Conservation (phyloP, 2,329 filamentous ascomycete genomes). For the Elsinoe ampelina region DNA sequence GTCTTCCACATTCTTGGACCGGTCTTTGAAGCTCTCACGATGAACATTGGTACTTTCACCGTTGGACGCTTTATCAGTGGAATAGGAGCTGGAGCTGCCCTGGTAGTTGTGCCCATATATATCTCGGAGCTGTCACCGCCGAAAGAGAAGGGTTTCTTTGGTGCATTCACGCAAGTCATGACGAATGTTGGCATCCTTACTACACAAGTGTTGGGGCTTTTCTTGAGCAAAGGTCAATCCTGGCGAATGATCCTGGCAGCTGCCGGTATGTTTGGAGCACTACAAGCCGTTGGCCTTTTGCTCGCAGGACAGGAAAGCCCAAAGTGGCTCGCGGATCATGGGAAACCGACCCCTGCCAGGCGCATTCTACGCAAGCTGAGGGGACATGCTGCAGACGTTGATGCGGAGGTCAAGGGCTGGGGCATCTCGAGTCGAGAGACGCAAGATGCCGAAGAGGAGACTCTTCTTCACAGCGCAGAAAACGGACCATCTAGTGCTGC, state of each 20-base stretch:
- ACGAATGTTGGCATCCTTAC: constrained; percentile 79
- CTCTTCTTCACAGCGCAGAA: constrained; percentile 47
- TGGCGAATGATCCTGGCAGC: constrained; percentile 79
- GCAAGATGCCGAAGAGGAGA: constrained; percentile 56
- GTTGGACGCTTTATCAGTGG: constrained; percentile 72
- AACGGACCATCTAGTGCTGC: constrained; percentile 15
- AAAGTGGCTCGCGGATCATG: constrained; percentile 66
- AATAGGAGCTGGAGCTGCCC: constrained; percentile 74
- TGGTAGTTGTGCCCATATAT: constrained; percentile 89
- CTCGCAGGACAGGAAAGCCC: constrained; percentile 74
- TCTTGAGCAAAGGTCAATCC: constrained; percentile 65
- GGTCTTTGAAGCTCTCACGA: constrained; percentile 61
- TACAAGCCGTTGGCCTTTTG: constrained; percentile 61
- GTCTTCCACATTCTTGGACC: constrained; percentile 69
- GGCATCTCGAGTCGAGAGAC: constrained; percentile 25
- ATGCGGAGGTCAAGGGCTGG: constrained; percentile 57
- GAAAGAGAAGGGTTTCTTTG: constrained; percentile 54
- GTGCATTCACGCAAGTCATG: constrained; percentile 78
- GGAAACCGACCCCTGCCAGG: constrained; percentile 52
- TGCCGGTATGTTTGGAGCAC: constrained; percentile 57
- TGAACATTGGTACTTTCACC: constrained; percentile 57
- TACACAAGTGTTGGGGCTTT: constrained; percentile 78
- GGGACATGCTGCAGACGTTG: constrained; percentile 58
- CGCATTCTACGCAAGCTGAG: constrained; percentile 65
- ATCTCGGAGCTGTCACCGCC: constrained; percentile 84